A percentile compares a stretch with the other conserved stretches of the same genome.
These are phyloP conservation scores for Hyphopichia burtonii DNA, from an alignment of 1,139 yeast genomes.

Conservation along the genomic window DNA sequence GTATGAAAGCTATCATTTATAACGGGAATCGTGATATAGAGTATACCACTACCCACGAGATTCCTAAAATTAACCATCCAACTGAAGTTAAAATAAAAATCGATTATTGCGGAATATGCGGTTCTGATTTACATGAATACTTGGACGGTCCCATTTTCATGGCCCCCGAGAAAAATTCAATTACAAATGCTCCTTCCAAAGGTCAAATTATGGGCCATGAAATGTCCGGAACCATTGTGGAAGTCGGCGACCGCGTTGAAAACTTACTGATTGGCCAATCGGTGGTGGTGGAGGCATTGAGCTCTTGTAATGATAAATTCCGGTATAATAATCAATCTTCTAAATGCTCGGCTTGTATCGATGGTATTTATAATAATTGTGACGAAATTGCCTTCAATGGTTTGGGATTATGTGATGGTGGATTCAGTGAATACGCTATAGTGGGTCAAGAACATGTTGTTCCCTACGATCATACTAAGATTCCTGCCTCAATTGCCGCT, in stretches of 20 bases:
- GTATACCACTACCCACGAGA: constrained; percentile 40
- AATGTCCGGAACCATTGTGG: constrained; percentile 46
- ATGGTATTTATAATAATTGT: constrained; percentile 49
- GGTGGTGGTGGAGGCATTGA: constrained; percentile 39
- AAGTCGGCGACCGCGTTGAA: constrained; percentile 18
- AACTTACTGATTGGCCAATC: constrained; percentile 36
- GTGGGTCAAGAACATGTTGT: constrained; percentile 47
- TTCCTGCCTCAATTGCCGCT: constrained; percentile 56
- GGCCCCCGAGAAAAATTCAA: constrained; percentile 18
- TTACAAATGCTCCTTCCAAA: constrained; percentile 13
- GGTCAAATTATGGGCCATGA: constrained; percentile 50
- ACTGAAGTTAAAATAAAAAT: constrained; percentile 52
- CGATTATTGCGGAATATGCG: constrained; percentile 59
- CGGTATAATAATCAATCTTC: neutral
- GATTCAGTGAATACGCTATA: constrained; percentile 49
- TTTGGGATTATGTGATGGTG: constrained; percentile 51
- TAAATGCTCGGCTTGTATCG: constrained; percentile 43
- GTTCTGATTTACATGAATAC: constrained; percentile 57
- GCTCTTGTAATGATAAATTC: constrained; percentile 39
- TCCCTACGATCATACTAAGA: constrained; percentile 39
- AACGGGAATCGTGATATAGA: constrained; percentile 50
- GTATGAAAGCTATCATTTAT: constrained; percentile 56
- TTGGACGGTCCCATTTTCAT: constrained; percentile 54
- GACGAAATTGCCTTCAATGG: constrained; percentile 42
- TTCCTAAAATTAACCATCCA: constrained; percentile 42